These are phyloP conservation scores for Taiozyma sp. DNA, from an alignment of 1,139 yeast species.

Conservation along the genomic window DNA sequence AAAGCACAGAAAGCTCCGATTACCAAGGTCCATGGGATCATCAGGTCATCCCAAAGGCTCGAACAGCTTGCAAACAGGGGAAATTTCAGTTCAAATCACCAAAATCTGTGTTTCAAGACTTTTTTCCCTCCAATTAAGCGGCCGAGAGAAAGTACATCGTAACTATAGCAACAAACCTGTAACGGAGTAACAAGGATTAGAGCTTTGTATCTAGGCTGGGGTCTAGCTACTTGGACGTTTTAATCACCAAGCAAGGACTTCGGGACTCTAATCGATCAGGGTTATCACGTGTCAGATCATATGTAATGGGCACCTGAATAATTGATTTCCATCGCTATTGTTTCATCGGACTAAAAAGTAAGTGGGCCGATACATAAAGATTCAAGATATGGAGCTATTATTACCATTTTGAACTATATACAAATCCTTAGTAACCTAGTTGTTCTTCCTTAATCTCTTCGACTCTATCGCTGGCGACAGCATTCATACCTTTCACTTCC, in stretches of 20 bases:
- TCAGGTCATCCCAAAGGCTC: not conserved
- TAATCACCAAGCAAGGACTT: too few species aligned
- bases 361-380: too few species aligned
- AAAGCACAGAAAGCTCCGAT: not conserved
- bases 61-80: not conserved
- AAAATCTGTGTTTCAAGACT: not conserved
- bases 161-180: not conserved
- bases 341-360: too few species aligned
- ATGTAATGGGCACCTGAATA: too few species aligned
- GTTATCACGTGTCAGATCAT: too few species aligned
- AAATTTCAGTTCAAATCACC: not conserved
- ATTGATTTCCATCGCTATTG: too few species aligned
- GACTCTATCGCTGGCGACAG: conserved; percentile 46
- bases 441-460: conserved; percentile 29
- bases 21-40: not conserved
- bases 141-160: not conserved
- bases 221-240: too few species aligned
- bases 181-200: not conserved
- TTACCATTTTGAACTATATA: not conserved
- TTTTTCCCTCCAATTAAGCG: too few species aligned
- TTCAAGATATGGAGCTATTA: too few species aligned
- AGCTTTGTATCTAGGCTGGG: not conserved
- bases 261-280: too few species aligned
- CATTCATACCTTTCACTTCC: conserved; percentile 71
- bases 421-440: not conserved